Conservation (phyloP, 1,284 basidiomycete genomes). For the Ustilago sp. region DNA sequence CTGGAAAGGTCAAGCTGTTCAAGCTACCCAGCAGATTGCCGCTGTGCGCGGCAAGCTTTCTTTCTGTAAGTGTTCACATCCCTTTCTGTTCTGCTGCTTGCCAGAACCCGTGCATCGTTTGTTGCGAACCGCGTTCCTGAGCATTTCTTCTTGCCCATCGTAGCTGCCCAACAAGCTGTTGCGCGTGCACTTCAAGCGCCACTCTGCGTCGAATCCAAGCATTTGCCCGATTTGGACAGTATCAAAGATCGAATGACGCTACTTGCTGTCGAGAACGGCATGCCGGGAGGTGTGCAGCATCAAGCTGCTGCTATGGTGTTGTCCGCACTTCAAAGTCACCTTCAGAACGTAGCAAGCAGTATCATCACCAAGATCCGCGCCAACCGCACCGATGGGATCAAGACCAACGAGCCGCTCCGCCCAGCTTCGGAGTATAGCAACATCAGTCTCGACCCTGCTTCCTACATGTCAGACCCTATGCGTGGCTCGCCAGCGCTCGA, state of each 20-base stretch:
- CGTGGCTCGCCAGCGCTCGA: conserved; percentile 27
- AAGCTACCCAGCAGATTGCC: conserved; percentile 55
- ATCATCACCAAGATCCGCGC: conserved; percentile 64
- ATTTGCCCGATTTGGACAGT: conserved; percentile 69
- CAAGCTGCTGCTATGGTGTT: conserved; percentile 69
- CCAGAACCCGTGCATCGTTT: conserved; percentile 17
- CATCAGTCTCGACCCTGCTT: conserved; percentile 26
- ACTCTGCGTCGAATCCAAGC: conserved; percentile 69
- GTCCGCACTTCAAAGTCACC: conserved; percentile 66
- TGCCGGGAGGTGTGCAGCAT: conserved; percentile 67
- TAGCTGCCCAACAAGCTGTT: conserved; percentile 64
- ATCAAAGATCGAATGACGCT: conserved; percentile 70
- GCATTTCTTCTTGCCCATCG: conserved; percentile 28
- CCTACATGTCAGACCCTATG: conserved; percentile 21
- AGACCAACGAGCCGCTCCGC: conserved; percentile 40
- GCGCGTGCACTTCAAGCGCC: conserved; percentile 57
- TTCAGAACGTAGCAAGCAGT: conserved; percentile 64
- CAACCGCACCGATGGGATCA: conserved; percentile 56
- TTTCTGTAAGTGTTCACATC: conserved; percentile 45
- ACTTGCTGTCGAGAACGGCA: conserved; percentile 69
- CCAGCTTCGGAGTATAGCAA: conserved; percentile 33
- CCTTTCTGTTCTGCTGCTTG: conserved; percentile 10
- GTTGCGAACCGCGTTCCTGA: conserved; percentile 37
- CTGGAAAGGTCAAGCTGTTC: conserved; percentile 58
- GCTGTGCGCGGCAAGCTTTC: conserved; percentile 50